Evolutionary conservation across 208 protist genomes (phyloP), one percentile per base, ranked within the genome.

Genomic region (Trypanosoma platydactyli): DNA sequence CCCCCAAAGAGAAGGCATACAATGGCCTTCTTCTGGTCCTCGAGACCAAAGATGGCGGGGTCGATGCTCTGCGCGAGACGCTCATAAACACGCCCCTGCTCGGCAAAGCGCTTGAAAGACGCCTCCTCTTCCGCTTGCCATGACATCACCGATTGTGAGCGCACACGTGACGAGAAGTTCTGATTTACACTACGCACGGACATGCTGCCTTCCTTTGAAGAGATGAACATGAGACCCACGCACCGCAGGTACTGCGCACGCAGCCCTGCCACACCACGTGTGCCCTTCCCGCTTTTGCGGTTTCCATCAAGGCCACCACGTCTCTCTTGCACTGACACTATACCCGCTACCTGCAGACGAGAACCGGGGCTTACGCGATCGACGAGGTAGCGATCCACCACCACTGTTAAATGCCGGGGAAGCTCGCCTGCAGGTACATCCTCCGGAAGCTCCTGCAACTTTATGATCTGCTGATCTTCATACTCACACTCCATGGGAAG

Each of bases 1-100:
- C 99, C 99, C 46, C 98, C 98, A 88, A 99, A 99, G 20, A 99
- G 86, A 20, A 99, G 87, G 74, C 97, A 79, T 97, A 84, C 73
- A 89, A 99, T 81, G 70, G 94, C 79, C 38, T 83, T 81, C 76
- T 99, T 99, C 29, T 99, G 89, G 64, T 99, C 97, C 11, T 97
- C 86, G 33, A 99, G 79, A 59, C 98, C 98, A 84, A 95, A 99
- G 60, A 99, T 99, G 66, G 92, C 97, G 6, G 99, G 99, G 45
- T 99, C 98, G 42, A 99, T 89, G 48, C 97, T 97, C 29, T 77
- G 71, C 9, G 94, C 77, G 18, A 99, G 90, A 35, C 84, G 64
- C 57, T 99, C 86, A 77, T 99, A 99, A 20, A 99, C 95, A 42
- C 73, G 80, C 0, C 79, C 76, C 42, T 90, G 71, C 66, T 86